Evolutionary conservation across 192 early-diverging fungal species (phyloP), one percentile per base, ranked within the genome.

Genomic region (Coemansia reversa): DNA sequence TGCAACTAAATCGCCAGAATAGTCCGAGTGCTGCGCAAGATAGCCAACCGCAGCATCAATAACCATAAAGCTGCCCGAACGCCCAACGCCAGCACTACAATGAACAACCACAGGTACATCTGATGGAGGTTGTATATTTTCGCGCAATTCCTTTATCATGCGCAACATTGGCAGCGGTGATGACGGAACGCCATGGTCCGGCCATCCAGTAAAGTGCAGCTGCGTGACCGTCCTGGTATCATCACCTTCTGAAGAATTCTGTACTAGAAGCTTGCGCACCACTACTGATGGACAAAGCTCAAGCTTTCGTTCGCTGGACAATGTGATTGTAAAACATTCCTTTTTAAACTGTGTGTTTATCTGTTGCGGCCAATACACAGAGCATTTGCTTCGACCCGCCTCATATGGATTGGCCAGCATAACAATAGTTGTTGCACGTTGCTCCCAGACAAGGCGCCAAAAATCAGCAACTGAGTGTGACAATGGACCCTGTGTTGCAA

Each of bases 361-460:
- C 3, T 45, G 12, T 4, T 47, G 3, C 7, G 95, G 94, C 92
- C 94, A 97, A 67, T 96, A 98, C 22, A 83, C 78, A 30, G 86
- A 84, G 54, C 92, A 94, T 71, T 96, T 96, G 16, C 64, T 65
- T 32, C 82, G 64, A 19, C 85, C 77, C 7, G 79, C 74, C 72
- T 92, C 89, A n/a, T 91, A 84, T 62, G 92, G 90, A 8, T 84
- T 78, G 0, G 93, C 92, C 56, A 98, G 73, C 87, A 94, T 93
- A 2, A 95, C 93, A 60, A 98, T 86, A 9, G 92, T 81, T 7
- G 66, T 51, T 0, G 75, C 69, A 12, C 85, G 55, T 51, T 94
- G 88, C 69, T 98, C 93, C 80, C 84, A 83, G 4, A 90, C 76
- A 91, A 95, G 93, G 58, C 82, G 86, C 95, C 95, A 98, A 67